Conservation (phyloP, 2,329 filamentous ascomycete species). For the Neofusicoccum cordaticola region DNA sequence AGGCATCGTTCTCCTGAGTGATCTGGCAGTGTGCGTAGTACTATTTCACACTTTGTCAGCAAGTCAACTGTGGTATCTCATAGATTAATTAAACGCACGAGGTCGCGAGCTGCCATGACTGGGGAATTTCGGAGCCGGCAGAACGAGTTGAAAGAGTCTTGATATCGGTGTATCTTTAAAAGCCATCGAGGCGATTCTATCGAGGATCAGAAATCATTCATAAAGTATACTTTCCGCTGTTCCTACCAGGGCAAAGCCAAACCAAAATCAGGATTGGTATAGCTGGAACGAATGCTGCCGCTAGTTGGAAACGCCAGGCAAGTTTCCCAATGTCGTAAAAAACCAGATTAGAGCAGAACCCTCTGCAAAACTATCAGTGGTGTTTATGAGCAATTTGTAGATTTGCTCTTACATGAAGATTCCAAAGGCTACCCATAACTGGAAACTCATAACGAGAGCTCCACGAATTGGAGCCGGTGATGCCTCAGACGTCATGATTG, state of each 20-base stretch:
- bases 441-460: slow-evolving; percentile 48
- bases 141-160: slow-evolving; percentile 39
- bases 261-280: slow-evolving; percentile 35
- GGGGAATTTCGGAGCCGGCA: slow-evolving; percentile 37
- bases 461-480: slow-evolving; percentile 39
- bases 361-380: slow-evolving; percentile 16
- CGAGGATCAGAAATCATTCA: not conserved
- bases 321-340: slow-evolving; percentile 36
- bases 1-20: slow-evolving; percentile 31
- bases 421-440: slow-evolving; percentile 44
- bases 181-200: slow-evolving; percentile 34
- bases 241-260: slow-evolving; percentile 37
- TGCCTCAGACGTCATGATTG: slow-evolving; percentile 40
- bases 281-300: slow-evolving; percentile 40
- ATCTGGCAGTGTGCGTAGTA: slow-evolving; percentile 42
- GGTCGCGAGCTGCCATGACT: slow-evolving; percentile 42
- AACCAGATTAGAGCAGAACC: slow-evolving; percentile 39
- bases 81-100: slow-evolving; percentile 18
- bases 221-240: too few relatives aligned
- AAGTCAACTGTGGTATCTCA: not conserved
- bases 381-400: not conserved
- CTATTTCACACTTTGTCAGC: not conserved
- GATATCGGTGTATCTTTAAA: slow-evolving; percentile 39
- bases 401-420: slow-evolving; percentile 36
- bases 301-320: slow-evolving; percentile 40